Conservation (phyloP, 78 protist species). For the Bigelowiella natans region DNA sequence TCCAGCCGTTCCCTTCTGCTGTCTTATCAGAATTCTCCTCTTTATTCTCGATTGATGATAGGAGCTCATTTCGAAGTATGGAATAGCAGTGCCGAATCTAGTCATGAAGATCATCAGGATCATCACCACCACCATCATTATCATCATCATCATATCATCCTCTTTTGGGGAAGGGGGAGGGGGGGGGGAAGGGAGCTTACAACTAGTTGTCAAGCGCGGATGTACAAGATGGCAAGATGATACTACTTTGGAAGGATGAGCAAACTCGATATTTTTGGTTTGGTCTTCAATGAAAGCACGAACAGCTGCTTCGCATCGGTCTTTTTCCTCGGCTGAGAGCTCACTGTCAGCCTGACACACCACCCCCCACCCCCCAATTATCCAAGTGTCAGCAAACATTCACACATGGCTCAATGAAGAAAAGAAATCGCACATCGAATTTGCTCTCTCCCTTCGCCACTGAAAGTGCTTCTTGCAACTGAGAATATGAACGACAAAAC, state of each 20-base stretch:
- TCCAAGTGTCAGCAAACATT: not conserved
- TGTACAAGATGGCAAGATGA: not conserved
- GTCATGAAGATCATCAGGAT: no score
- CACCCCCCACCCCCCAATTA: not conserved
- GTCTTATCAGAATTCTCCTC: constrained; percentile 10
- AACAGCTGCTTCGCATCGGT: not conserved
- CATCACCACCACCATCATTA: no score
- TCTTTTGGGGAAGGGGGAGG: not conserved
- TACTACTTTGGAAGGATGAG: not conserved
- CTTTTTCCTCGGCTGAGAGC: not conserved
- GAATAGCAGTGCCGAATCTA: no score
- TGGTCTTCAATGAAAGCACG: no score
- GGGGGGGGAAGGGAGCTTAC: not conserved
- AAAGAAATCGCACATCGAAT: no score
- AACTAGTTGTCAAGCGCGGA: not conserved
- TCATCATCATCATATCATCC: not conserved
- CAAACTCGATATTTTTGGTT: no score
- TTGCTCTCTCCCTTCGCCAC: no score
- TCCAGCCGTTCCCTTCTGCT: not conserved
- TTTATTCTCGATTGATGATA: not conserved
- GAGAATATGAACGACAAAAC: no score
- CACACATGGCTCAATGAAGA: not conserved
- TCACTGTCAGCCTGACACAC: not conserved
- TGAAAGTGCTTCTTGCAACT: no score
- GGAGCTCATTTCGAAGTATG: no score